These are phyloP conservation scores for Mediolabrus comicus DNA, from an alignment of 108 stramenopile species.

Conservation along the genomic window DNA sequence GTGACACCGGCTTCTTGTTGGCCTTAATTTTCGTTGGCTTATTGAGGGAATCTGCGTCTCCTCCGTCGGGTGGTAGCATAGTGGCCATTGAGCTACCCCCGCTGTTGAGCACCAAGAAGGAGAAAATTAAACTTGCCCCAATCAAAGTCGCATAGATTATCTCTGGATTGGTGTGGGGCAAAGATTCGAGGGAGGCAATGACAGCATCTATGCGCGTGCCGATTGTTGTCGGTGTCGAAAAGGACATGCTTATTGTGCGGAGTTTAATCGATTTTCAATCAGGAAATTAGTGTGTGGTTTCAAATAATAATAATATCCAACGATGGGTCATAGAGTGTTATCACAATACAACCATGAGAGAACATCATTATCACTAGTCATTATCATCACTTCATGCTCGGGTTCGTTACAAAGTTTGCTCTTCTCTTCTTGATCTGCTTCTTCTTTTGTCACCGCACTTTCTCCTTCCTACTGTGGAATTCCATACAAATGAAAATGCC, in stretches of 20 bases:
- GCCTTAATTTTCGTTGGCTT: slow-evolving; percentile 2
- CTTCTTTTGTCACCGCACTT: no score
- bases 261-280: not conserved
- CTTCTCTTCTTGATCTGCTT: no score
- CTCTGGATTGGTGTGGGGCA: slow-evolving; percentile 48
- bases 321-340: no score
- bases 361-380: no score
- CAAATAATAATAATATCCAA: no score
- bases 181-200: slow-evolving; percentile 47
- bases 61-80: slow-evolving; percentile 3
- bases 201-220: slow-evolving; percentile 48
- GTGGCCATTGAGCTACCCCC: slow-evolving; percentile 34
- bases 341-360: no score
- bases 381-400: no score
- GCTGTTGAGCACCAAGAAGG: slow-evolving; percentile 61
- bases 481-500: no score
- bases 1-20: slow-evolving; percentile 6
- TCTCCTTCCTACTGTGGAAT: no score
- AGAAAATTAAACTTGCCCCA: slow-evolving; percentile 55
- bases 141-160: slow-evolving; percentile 64
- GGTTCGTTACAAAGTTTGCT: no score
- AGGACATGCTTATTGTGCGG: not conserved
- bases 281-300: no score
- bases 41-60: slow-evolving; percentile 4
- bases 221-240: slow-evolving; percentile 24